Evolutionary conservation across 169 alveolate species (phyloP), one percentile per base, ranked within the genome.

Genomic region (Plasmodium knowlesi): DNA sequence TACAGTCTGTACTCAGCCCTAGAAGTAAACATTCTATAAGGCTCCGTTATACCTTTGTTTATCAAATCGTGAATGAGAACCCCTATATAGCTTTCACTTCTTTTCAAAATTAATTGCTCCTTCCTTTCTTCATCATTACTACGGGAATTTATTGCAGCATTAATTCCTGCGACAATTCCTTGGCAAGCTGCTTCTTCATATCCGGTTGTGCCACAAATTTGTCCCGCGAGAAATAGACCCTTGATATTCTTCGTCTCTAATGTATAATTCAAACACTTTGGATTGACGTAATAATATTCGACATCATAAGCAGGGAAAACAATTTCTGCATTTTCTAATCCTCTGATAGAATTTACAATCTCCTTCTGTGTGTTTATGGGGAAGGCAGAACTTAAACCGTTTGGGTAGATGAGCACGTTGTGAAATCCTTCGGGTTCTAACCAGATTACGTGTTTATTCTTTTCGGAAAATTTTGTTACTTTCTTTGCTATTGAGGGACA

Each of bases 101-200:
- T 84, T 14, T 94, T 82, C 10, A 98, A 85, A n/a, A 94, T 79
- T 30, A 98, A 92, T 9, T 43, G 74, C 22, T 71, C 34, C 8
- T 76, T 82, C 16, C 19, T 41, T 4, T 93, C 41, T 43, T 57
- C 57, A 25, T 82, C 57, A 0, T 32, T 46, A 5, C 67, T 78
- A 41, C 81, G 86, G 43, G 96, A 28, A 94, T 54, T n/a, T 76
- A 95, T 95, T 6, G 98, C 99, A 14, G 99, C 99, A 84, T 98
- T 98, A 71, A 96, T 93, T 5, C 99, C 99, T 3, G 99, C 99
- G 16, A 98, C 93, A 5, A 98, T 78, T 6, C 99, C 99, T 82
- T 97, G 95, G 4, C 98, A 97, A 8, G 98, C 99, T 6, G 99
- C 99, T 81, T 98, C 99, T 83, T 98, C 99, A 96, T 98, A 98